phyloP scores from a whole-genome alignment of 176 grass and related monocot genomes.

The Triticum timopheevii region DNA sequence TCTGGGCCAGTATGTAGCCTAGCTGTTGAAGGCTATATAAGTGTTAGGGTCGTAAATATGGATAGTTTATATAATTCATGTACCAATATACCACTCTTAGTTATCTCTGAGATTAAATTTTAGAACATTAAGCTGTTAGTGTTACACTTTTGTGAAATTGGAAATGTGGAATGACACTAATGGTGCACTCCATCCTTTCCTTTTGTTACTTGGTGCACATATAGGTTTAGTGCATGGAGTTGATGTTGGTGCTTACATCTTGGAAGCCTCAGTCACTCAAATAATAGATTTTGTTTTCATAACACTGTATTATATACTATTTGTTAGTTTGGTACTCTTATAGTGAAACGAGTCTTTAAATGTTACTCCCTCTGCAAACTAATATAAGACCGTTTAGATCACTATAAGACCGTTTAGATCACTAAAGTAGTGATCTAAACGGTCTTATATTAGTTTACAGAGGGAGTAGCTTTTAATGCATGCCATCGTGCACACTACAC shows the following conservation, averaged over 20 bases:
- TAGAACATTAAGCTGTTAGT: background rate
- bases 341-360: background rate
- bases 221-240: background rate
- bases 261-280: background rate
- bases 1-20: background rate
- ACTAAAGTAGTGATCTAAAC: too few species aligned
- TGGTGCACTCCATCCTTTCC: background rate
- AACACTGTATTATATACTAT: conserved; percentile 5
- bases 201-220: background rate
- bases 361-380: too few species aligned
- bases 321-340: background rate
- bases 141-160: conserved; percentile 3
- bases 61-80: background rate
- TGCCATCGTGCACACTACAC: background rate
- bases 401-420: too few species aligned
- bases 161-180: conserved; percentile 14
- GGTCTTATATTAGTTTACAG: too few species aligned
- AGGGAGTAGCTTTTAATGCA: background rate
- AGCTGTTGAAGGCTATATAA: background rate
- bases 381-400: too few species aligned
- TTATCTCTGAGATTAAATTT: background rate
- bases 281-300: background rate
- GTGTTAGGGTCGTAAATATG: background rate
- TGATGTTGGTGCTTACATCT: background rate
- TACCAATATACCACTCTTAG: background rate